Conservation (phyloP, 331 rosid genomes). For the Phaseolus coccineus region DNA sequence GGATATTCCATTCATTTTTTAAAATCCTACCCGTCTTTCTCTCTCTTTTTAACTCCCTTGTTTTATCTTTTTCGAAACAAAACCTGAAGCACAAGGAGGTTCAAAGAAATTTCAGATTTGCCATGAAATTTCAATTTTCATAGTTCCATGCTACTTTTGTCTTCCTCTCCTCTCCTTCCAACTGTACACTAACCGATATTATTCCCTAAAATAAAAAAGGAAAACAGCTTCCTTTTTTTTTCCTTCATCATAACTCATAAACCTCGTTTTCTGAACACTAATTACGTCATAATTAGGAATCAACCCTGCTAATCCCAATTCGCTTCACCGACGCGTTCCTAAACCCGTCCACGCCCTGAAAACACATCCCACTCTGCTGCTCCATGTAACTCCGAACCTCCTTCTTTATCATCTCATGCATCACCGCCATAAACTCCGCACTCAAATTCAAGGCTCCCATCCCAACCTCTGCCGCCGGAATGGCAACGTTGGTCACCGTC, state of each 20-base stretch:
- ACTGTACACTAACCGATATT: constrained; percentile 70
- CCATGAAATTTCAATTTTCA: constrained; percentile 21
- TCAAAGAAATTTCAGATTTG: constrained; percentile 32
- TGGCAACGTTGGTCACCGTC: not conserved
- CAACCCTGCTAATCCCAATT: constrained; percentile 65
- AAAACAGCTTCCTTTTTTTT: constrained; percentile 18
- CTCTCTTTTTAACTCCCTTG: not conserved
- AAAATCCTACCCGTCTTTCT: not conserved
- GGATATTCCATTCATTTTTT: constrained; percentile 34
- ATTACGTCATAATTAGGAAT: constrained; percentile 48
- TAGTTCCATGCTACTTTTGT: not conserved
- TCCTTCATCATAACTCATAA: not conserved
- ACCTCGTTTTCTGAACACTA: constrained; percentile 19
- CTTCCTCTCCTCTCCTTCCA: constrained; percentile 4
- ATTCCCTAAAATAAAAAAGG: constrained; percentile 50
- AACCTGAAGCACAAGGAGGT: constrained; percentile 30
- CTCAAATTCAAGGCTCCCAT: constrained; percentile 53
- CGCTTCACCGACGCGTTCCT: constrained; percentile 60
- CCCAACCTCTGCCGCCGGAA: constrained; percentile 8
- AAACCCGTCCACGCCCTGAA: constrained; percentile 59
- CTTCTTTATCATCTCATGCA: constrained; percentile 89
- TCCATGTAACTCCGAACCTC: constrained; percentile 91
- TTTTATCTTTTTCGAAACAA: not conserved
- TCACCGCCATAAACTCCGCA: constrained; percentile 73
- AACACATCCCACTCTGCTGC: constrained; percentile 58